These are phyloP conservation scores for Microsporum audouinii DNA, from an alignment of 2,329 filamentous ascomycete genomes.

Conservation along the genomic window DNA sequence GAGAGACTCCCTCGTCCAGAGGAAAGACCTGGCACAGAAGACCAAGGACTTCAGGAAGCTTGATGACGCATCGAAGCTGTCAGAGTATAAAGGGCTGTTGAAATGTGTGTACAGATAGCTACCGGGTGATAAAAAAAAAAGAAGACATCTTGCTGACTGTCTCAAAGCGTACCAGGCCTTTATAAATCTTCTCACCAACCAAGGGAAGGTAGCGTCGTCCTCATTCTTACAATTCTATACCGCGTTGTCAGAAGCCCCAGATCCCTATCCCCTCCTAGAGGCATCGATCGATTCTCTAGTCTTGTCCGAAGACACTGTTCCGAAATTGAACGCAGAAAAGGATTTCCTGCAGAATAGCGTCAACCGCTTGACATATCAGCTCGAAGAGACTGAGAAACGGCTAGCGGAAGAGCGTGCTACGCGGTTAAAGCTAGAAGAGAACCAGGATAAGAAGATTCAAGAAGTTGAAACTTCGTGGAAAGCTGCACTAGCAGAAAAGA, in stretches of 20 bases:
- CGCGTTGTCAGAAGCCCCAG: conserved; percentile 84
- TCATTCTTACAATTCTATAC: conserved; percentile 90
- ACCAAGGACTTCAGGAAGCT: conserved; percentile 96
- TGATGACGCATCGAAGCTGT: conserved; percentile 74
- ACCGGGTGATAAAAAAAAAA: not conserved
- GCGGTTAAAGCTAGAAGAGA: conserved; percentile 64
- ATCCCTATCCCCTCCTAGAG: conserved; percentile 91
- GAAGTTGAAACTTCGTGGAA: conserved; percentile 85
- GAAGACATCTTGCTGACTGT: conserved; percentile 6
- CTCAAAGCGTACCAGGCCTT: conserved; percentile 81
- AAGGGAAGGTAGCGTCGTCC: conserved; percentile 87
- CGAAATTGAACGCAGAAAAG: conserved; percentile 81
- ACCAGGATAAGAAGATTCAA: conserved; percentile 67
- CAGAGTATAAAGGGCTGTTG: conserved; percentile 76
- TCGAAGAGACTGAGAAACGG: conserved; percentile 70
- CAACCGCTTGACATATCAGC: conserved; percentile 59
- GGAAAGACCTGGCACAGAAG: conserved; percentile 96
- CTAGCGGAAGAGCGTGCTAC: conserved; percentile 66
- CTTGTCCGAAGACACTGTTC: conserved; percentile 80
- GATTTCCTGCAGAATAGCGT: conserved; percentile 72
- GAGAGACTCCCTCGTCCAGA: conserved; percentile 85
- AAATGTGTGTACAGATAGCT: conserved; percentile 50
- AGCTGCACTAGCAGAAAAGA: conserved; percentile 82
- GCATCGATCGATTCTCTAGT: conserved; percentile 91
- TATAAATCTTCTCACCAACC: conserved; percentile 90